Evolutionary conservation across 805 yeast species (phyloP).

Genomic region (Kuraishia floccosa): DNA sequence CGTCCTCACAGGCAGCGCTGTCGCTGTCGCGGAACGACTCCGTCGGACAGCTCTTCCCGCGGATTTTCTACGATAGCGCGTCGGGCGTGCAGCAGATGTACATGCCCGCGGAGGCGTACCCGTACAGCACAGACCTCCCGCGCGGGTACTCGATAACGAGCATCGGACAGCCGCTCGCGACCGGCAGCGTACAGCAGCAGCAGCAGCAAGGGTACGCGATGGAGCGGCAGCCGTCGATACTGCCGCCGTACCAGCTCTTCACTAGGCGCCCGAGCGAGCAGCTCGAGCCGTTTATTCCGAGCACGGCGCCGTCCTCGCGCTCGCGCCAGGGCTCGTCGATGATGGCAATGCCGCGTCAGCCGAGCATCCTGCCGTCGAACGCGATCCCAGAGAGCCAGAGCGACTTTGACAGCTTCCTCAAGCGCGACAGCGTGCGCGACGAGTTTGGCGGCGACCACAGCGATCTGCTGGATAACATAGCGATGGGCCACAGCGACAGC

Average conservation of each 20-base stretch:
- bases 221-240: too few relatives aligned
- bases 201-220: too few relatives aligned
- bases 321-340: conserved; percentile 5
- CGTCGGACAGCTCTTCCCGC: conserved; percentile 15
- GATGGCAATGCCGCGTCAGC: conserved; percentile 13
- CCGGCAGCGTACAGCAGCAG: too few relatives aligned
- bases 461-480: conserved; percentile 15
- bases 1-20: conserved; percentile 2
- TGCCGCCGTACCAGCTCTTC: conserved; percentile 12
- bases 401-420: conserved; percentile 23
- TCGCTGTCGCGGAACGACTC: conserved; percentile 17
- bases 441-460: conserved; percentile 13
- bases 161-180: too few relatives aligned
- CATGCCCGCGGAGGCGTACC: conserved; percentile 9
- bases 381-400: conserved; percentile 13
- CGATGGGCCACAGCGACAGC: conserved; percentile 5
- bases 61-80: conserved; percentile 15
- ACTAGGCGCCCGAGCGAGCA: conserved; percentile 37
- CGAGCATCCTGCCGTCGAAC: conserved; percentile 16
- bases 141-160: too few relatives aligned
- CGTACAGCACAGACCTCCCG: conserved; percentile 11
- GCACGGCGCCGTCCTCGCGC: too few relatives aligned
- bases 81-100: not conserved
- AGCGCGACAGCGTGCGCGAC: conserved; percentile 19
- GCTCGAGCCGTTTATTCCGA: conserved; percentile 33